Evolutionary conservation across 2,329 filamentous ascomycete species (phyloP), one percentile per base, ranked within the genome.

Genomic region (Hypoxylon sp.): DNA sequence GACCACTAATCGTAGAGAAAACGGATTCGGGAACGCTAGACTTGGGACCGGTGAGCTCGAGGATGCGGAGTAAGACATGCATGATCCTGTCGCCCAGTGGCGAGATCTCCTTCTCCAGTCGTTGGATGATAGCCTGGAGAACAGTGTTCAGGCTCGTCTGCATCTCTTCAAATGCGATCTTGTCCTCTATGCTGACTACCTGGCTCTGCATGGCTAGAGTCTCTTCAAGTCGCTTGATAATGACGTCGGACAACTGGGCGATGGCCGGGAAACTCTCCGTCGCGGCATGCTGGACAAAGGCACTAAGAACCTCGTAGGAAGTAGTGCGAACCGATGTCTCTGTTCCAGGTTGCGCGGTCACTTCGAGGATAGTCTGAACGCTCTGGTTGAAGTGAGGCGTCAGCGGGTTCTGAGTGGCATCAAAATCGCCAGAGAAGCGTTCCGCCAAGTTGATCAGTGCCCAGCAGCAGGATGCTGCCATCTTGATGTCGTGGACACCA

Each of bases 391-490:
- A 99, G 75, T 97, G 91, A 57, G 87, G 85, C 2, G 92, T 96
- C 38, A 99, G 79, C 31, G 91, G 82, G 75, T 97, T 99, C 64
- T 87, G 78, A 30, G 78, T 65, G 54, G 87, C 88, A 38, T 90
- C 90, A 47, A 87, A 81, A 46, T 97, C 92, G 50, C 91, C 91
- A 20, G 91, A 90, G 70, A 97, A 99, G 55, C 92, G 88, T 70
- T 99, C 94, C 7, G 94, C 93, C 69, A 99, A 78, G 75, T 97
- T 99, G 90, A 99, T 97, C 62, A 99, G 77, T 21, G 94, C 92
- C 94, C 95, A 97, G 78, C 94, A 99, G 84, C 94, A 97, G 20
- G 94, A 99, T 46, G 91, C 87, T 21, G 93, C 94, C 87, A 99
- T 99, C 83, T 96, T 97, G 53, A 91, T 88, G 70, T 89, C 94